Conservation (phyloP, 2,329 filamentous ascomycete genomes). For the Fusarium secorum region DNA sequence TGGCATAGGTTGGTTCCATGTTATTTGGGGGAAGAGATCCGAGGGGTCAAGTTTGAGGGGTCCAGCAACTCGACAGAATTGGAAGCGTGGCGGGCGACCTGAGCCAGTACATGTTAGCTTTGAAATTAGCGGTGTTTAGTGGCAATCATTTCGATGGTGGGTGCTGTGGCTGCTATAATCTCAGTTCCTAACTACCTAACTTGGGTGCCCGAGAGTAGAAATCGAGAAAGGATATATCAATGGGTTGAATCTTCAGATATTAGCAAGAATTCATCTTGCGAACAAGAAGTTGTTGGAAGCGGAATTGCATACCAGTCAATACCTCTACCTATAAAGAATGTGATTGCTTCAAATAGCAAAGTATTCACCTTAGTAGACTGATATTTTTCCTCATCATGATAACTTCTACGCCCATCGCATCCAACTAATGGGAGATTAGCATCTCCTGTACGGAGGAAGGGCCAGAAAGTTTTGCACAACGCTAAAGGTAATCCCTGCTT, state of each 20-base stretch:
- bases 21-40: constrained; percentile 2
- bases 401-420: not conserved
- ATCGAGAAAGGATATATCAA: not conserved
- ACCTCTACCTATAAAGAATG: not conserved
- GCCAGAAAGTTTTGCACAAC: no score
- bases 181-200: not conserved
- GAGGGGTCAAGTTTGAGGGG: constrained; percentile 22
- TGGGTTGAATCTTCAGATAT: not conserved
- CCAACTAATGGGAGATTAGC: not conserved
- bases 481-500: no score
- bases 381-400: not conserved
- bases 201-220: not conserved
- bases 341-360: not conserved
- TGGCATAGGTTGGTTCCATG: not conserved
- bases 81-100: constrained; percentile 27
- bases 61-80: not conserved
- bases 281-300: not conserved
- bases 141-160: not conserved
- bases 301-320: not conserved
- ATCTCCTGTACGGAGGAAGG: constrained; percentile 2
- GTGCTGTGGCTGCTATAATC: constrained; percentile 7
- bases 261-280: not conserved
- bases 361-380: not conserved
- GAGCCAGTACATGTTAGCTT: constrained; percentile 13
- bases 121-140: not conserved